Evolutionary conservation across 75 land plant genomes (phyloP).

Genomic region (Cryptomeria japonica): DNA sequence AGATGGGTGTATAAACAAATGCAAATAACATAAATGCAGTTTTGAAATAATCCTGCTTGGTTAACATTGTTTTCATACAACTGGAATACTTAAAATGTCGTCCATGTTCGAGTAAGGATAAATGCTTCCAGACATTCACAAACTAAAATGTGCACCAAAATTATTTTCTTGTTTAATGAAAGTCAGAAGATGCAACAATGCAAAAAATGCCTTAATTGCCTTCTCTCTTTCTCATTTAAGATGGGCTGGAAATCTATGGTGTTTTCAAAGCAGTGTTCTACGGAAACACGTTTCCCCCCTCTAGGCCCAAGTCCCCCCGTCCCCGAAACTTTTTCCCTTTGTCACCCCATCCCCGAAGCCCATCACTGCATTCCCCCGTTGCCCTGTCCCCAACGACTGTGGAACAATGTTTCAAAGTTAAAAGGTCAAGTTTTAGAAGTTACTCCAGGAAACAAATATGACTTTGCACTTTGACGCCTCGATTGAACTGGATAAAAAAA

Average conservation of each 20-base stretch:
- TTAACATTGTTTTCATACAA: not conserved
- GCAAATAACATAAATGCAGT: not conserved
- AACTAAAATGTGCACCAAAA: not conserved
- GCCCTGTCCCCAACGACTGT: no score
- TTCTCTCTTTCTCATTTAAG: not conserved
- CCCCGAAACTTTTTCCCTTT: no score
- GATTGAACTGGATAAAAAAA: not conserved
- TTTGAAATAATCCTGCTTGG: no score
- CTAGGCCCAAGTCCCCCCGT: no score
- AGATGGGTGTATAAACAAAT: not conserved
- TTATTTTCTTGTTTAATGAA: not conserved
- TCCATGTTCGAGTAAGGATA: not conserved
- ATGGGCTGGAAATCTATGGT: not conserved
- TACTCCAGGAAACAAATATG: not conserved
- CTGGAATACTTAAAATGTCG: not conserved
- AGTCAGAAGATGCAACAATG: not conserved
- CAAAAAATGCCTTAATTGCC: not conserved
- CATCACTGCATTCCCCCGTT: no score
- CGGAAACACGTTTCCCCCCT: no score
- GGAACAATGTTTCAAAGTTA: no score
- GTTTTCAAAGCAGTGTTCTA: not conserved
- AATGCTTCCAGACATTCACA: not conserved
- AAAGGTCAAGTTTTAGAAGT: not conserved
- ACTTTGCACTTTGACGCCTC: not conserved
- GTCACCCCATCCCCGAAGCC: no score